phyloP scores from a whole-genome alignment of 108 stramenopile genomes.

The Aurantiochytrium sp. region DNA sequence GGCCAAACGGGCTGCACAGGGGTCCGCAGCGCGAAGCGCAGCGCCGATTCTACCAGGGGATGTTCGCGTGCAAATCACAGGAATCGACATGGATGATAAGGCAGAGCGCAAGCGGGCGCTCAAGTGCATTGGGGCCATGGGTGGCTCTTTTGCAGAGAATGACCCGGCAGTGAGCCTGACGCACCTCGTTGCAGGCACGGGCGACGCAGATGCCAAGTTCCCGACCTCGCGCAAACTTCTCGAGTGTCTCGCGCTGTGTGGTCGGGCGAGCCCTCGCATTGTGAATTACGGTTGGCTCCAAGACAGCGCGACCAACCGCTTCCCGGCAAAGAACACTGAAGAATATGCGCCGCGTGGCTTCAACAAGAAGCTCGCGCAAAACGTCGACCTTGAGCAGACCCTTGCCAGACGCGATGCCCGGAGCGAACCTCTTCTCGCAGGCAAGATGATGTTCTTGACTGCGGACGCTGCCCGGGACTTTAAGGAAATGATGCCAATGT shows the following conservation, averaged over 20 bases:
- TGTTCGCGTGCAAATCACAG: neutral
- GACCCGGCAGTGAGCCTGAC: neutral
- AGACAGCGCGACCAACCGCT: neutral
- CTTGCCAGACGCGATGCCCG: neutral
- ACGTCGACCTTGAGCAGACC: neutral
- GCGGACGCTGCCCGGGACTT: neutral
- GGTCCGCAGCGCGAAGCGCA: neutral
- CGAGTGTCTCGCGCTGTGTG: neutral
- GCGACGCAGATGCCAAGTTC: neutral
- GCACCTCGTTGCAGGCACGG: neutral
- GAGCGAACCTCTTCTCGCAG: neutral
- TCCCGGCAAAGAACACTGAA: neutral
- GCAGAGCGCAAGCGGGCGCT: neutral
- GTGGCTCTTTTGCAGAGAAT: neutral
- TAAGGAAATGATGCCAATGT: neutral
- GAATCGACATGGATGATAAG: neutral
- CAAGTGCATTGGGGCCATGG: neutral
- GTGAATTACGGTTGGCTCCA: neutral
- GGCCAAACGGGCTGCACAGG: neutral
- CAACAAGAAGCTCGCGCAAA: neutral
- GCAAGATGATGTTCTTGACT: neutral
- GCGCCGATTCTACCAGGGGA: neutral
- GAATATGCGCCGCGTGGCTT: neutral
- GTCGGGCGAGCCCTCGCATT: neutral
- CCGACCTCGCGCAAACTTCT: neutral